Conservation (phyloP, 2,329 filamentous ascomycete genomes). For the Botrytis paeoniae region DNA sequence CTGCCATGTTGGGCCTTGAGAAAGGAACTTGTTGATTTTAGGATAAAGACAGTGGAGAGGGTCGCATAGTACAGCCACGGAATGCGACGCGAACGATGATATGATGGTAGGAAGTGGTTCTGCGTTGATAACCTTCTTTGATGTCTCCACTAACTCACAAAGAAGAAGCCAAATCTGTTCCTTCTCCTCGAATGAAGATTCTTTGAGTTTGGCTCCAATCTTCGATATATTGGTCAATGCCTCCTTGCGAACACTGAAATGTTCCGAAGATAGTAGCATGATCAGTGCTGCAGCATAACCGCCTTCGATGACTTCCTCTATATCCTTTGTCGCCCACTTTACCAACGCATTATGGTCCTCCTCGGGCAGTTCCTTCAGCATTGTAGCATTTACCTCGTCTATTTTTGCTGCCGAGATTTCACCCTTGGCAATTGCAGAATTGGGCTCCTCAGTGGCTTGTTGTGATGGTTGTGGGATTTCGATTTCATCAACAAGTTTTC, state of each 20-base stretch:
- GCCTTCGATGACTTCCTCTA: constrained; percentile 77
- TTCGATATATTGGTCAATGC: constrained; percentile 68
- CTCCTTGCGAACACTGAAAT: constrained; percentile 75
- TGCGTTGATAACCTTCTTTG: constrained; percentile 51
- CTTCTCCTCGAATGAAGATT: constrained; percentile 70
- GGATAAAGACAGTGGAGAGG: constrained; percentile 81
- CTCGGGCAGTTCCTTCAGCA: constrained; percentile 21
- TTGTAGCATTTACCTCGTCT: constrained; percentile 20
- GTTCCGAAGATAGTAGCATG: constrained; percentile 70
- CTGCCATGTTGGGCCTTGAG: constrained; percentile 73
- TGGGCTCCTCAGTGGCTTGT: background rate
- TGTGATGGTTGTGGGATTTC: constrained; percentile 24
- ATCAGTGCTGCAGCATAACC: constrained; percentile 68
- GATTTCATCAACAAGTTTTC: constrained; percentile 33
- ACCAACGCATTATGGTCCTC: constrained; percentile 52
- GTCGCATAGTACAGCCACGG: constrained; percentile 67
- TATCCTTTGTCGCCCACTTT: constrained; percentile 72
- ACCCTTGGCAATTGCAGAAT: constrained; percentile 5
- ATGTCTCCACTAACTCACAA: constrained; percentile 76
- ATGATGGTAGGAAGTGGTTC: constrained; percentile 68
- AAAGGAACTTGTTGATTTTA: constrained; percentile 82
- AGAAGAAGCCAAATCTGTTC: constrained; percentile 77
- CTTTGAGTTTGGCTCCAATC: constrained; percentile 59
- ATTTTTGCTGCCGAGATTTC: constrained; percentile 23
- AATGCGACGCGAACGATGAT: constrained; percentile 70